These are phyloP conservation scores for Durio zibethinus DNA, from an alignment of 345 rosid genomes.

Conservation along the genomic window DNA sequence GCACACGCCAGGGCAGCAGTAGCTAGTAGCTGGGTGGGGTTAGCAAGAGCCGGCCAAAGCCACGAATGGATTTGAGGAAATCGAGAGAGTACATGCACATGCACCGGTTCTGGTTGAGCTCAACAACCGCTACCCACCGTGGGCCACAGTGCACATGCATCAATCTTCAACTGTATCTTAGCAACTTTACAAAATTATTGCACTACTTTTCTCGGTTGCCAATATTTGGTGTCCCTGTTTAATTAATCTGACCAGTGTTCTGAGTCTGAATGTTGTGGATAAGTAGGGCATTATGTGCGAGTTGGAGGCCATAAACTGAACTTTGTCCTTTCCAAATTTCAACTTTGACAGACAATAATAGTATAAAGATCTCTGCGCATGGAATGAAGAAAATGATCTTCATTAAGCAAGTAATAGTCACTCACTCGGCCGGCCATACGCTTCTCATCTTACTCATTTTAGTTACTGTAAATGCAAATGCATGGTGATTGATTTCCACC, in stretches of 20 bases:
- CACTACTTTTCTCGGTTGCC: neutral
- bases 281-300: no score
- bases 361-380: no score
- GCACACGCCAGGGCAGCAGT: neutral
- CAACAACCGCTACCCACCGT: constrained; percentile 22
- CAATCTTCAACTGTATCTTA: neutral
- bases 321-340: no score
- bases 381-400: no score
- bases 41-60: neutral
- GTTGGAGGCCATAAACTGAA: no score
- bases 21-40: neutral
- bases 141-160: constrained; percentile 10
- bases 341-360: no score
- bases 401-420: no score
- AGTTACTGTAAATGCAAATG: no score
- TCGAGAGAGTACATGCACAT: constrained; percentile 20
- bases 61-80: constrained; percentile 11
- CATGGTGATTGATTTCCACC: neutral
- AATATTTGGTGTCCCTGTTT: neutral
- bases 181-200: neutral
- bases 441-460: no score
- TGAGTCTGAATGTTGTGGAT: no score
- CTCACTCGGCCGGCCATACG: no score
- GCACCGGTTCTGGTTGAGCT: neutral
- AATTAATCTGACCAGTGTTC: neutral